Conservation (phyloP, 2,329 filamentous ascomycete genomes). For the Geosmithia morbida region DNA sequence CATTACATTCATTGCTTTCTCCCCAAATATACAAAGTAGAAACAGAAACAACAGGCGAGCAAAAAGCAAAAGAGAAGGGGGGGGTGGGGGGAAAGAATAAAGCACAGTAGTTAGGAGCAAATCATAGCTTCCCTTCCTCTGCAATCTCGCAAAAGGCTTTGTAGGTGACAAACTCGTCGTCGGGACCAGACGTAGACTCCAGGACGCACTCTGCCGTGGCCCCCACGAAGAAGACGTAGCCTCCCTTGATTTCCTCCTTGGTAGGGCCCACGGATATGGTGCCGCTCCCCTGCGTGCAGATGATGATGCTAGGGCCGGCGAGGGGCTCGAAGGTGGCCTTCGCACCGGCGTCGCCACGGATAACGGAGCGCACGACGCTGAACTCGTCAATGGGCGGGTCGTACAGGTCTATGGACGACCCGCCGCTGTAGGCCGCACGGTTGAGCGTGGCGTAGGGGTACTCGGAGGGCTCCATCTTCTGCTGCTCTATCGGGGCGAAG, state of each 20-base stretch:
- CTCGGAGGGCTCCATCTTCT: conserved; percentile 78
- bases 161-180: conserved; percentile 71
- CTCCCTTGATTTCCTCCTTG: conserved; percentile 56
- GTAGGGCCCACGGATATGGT: conserved; percentile 77
- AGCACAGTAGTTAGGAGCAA: background rate
- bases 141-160: conserved; percentile 87
- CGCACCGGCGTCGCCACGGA: conserved; percentile 47
- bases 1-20: background rate
- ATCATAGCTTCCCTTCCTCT: conserved; percentile 17
- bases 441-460: conserved; percentile 82
- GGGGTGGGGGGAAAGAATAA: background rate
- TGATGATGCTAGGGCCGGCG: conserved; percentile 79
- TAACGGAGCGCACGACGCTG: conserved; percentile 66
- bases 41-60: background rate
- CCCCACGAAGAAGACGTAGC: conserved; percentile 73
- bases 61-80: background rate
- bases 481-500: conserved; percentile 85
- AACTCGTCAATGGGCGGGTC: conserved; percentile 97
- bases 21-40: background rate
- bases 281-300: conserved; percentile 74
- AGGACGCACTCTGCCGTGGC: conserved; percentile 73
- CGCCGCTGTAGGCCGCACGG: conserved; percentile 64
- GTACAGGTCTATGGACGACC: conserved; percentile 61
- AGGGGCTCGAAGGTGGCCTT: conserved; percentile 84
- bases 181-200: conserved; percentile 46